phyloP scores from a whole-genome alignment of 2,329 filamentous ascomycete genomes.

The Talaromyces pinophilus region DNA sequence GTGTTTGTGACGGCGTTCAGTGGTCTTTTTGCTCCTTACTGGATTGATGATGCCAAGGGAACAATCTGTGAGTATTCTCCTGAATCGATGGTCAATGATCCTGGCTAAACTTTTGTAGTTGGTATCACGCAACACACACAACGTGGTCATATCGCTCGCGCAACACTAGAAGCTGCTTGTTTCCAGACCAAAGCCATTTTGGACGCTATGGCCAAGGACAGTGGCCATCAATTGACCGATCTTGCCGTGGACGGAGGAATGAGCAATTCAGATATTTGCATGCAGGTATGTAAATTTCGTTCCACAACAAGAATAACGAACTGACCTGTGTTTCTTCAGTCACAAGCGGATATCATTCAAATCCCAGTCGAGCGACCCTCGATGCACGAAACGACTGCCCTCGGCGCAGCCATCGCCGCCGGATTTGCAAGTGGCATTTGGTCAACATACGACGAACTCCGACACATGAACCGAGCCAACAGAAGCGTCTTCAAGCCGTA shows the following conservation, averaged over 20 bases:
- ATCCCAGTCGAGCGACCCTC: slow-evolving; percentile 80
- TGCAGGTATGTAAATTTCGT: slow-evolving; percentile 62
- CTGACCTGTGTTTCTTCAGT: slow-evolving; percentile 45
- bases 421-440: slow-evolving; percentile 81
- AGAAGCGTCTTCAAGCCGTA: slow-evolving; percentile 70
- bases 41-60: slow-evolving; percentile 89
- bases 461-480: slow-evolving; percentile 69
- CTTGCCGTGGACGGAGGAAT: slow-evolving; percentile 87
- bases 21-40: slow-evolving; percentile 88
- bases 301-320: neutral
- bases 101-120: slow-evolving; percentile 49
- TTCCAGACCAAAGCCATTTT: slow-evolving; percentile 92
- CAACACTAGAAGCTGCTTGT: slow-evolving; percentile 86
- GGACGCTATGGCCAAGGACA: slow-evolving; percentile 87
- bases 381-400: slow-evolving; percentile 88
- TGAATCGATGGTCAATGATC: neutral
- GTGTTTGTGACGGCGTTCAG: slow-evolving; percentile 89
- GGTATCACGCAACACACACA: slow-evolving; percentile 84
- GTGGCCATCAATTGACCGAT: slow-evolving; percentile 70
- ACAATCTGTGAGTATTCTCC: slow-evolving; percentile 65
- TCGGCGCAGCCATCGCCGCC: slow-evolving; percentile 85
- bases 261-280: slow-evolving; percentile 83
- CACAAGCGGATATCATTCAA: slow-evolving; percentile 80
- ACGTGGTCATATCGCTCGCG: slow-evolving; percentile 81
- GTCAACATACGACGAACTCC: slow-evolving; percentile 72